Evolutionary conservation across 2,329 filamentous ascomycete genomes (phyloP).

Genomic region (Pseudocercospora fijiensis): DNA sequence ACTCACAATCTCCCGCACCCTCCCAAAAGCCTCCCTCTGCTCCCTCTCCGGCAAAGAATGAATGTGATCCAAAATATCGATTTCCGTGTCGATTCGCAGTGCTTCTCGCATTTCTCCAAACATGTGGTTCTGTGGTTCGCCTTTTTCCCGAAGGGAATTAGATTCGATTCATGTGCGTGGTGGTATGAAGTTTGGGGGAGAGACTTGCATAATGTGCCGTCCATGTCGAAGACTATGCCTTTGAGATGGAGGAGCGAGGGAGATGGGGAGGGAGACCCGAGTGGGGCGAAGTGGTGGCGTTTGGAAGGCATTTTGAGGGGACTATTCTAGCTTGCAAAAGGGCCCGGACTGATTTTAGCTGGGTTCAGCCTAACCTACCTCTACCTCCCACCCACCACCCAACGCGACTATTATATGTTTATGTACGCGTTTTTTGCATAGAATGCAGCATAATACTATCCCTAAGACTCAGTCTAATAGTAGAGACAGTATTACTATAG

Average conservation of each 20-base stretch:
- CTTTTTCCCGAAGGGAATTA: constrained; percentile 43
- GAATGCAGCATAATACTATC: too few species aligned
- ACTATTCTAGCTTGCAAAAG: too few species aligned
- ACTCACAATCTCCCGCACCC: constrained; percentile 74
- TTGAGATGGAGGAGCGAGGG: constrained; percentile 47
- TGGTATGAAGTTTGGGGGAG: background rate
- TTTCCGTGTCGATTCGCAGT: constrained; percentile 67
- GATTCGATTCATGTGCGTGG: constrained; percentile 6
- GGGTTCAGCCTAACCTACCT: too few species aligned
- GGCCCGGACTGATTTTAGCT: too few species aligned
- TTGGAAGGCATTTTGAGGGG: constrained; percentile 9
- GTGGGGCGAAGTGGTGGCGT: constrained; percentile 48
- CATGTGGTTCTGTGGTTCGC: constrained; percentile 93
- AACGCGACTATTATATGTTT: too few species aligned
- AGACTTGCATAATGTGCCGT: constrained; percentile 78
- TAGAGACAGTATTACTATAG: too few species aligned
- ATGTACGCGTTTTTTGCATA: too few species aligned
- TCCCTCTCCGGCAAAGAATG: constrained; percentile 65
- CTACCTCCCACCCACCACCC: too few species aligned
- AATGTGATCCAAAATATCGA: constrained; percentile 89
- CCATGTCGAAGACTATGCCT: constrained; percentile 83
- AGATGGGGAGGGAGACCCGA: constrained; percentile 40
- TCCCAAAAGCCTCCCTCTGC: constrained; percentile 62
- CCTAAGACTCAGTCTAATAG: too few species aligned
- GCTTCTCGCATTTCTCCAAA: constrained; percentile 79